A percentile compares a stretch with the other conserved stretches of the same genome.
Conservation (phyloP, 1,284 basidiomycete genomes). For the Gomphus sp. region DNA sequence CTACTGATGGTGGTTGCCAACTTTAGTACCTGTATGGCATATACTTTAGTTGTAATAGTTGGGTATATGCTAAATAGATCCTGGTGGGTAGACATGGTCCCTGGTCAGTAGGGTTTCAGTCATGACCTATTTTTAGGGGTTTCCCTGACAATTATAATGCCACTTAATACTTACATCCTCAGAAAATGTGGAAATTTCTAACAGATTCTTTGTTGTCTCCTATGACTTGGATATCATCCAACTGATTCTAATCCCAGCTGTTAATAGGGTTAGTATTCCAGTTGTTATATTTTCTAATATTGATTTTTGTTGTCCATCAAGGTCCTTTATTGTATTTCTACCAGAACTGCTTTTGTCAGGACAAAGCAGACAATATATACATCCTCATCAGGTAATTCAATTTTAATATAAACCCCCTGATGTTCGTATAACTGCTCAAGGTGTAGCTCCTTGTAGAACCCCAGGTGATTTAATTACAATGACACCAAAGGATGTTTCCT, state of each 20-base stretch:
- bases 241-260: neutral
- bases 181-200: neutral
- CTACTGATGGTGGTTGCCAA: no score
- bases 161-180: neutral
- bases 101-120: no score
- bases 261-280: neutral
- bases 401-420: neutral
- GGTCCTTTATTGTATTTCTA: neutral
- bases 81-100: no score
- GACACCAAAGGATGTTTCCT: neutral
- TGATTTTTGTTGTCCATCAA: neutral
- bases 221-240: neutral
- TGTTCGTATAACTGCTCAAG: neutral
- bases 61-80: no score
- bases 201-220: neutral
- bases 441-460: neutral
- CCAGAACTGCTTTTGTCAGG: neutral
- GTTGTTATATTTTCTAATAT: neutral
- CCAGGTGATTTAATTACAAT: neutral
- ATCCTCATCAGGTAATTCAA: neutral
- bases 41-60: no score
- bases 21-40: no score
- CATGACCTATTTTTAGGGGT: no score
- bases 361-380: neutral
- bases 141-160: neutral